Base-by-base conservation (phyloP, 2,329 filamentous ascomycete genomes). In the Phialocephala subalpina region DNA sequence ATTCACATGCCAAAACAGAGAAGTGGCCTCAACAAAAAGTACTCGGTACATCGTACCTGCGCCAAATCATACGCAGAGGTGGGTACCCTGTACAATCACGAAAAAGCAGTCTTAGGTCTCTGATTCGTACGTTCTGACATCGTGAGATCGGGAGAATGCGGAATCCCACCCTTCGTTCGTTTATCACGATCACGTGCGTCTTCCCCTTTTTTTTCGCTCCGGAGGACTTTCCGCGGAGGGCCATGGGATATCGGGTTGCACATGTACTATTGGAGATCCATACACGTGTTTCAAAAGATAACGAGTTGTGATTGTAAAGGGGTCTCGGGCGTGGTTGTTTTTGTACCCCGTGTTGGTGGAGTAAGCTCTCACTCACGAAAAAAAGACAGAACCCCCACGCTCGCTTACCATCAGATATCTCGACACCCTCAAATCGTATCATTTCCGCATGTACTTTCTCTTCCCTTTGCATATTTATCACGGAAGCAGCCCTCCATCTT, bases 1-100 rank as follows among this genome's bases (percentile, higher is more conserved):
- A 6, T 16, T 42, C 38, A 42, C 38, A 42, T 16, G 38, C 38
- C 9, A 33, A 9, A 33, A 33, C 4, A 9, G 29, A 33, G 29
- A 33, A 33, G 29, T 33, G 29, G 29, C 22, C 35, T 27, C 55
- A 38, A 38, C 29, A 36, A 35, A 57, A 57, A 38, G 55, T 57
- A 57, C 55, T 20, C n/a, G 16, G 9, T 57, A 57, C 55, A 1
- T 38, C 33, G 33, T 38, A 20, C 18, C 33, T 38, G 33, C 55
- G 33, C 55, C 3, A 38, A 36, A 12, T 1, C 7, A 12, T 36
- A 18, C 18, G 29, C 5, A 11, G 9, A 22, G 11, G 55, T n/a
- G 35, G 35, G 55, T 57, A 57, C 20, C 55, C 14, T 4, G 22
- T 57, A 57, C 55, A 38, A 38, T 12, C 14, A 25, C 12, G 14